Evolutionary conservation across 192 early-diverging fungal genomes (phyloP), one percentile per base, ranked within the genome.

Genomic region (Mortierella antarctica): DNA sequence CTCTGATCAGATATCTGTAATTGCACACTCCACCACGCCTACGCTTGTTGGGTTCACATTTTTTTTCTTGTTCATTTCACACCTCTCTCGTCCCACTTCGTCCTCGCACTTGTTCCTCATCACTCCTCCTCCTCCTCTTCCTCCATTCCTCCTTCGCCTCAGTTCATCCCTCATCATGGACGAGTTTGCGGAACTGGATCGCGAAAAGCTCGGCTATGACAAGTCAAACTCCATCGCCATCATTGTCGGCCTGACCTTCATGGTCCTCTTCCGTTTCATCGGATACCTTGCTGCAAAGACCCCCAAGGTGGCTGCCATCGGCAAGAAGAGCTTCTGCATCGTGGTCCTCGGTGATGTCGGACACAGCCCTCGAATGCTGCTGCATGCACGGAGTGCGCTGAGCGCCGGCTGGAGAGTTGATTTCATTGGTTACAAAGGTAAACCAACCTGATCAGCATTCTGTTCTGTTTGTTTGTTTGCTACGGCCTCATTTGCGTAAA

Each of bases 311-410:
- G 57, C 77, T 15, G 59, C 69, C 55, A 11, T 80, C 18, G 77
- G 70, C 44, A 80, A 62, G 59, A 62, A 42, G 8, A 60, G 65
- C 15, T 68, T 80, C 70, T 80, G 77, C 21, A 48, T 91, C 40
- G 82, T 96, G 9, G 95, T 96, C 5, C 82, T 96, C 23, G 95
- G 95, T 6, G 95, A 96, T 62, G 89, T 96, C 77, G 94, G 94
- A 7, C 85, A 93, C 57, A 94, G 93, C 14, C 96, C 97, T 13
- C 90, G 96, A n/a, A 98, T 96, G 92, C 89, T 93, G 62, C 91
- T 95, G 69, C 97, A 99, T 81, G 95, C 95, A 48, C 68, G 93
- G 8, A 93, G 93, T 31, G 85, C 97, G 49, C 89, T 91, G 7
- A 69, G 83, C 45, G 84, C 83, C 5, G 93, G 93, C 2, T 89